phyloP scores from a whole-genome alignment of 306 rosid genomes.

The Ormosia emarginata region DNA sequence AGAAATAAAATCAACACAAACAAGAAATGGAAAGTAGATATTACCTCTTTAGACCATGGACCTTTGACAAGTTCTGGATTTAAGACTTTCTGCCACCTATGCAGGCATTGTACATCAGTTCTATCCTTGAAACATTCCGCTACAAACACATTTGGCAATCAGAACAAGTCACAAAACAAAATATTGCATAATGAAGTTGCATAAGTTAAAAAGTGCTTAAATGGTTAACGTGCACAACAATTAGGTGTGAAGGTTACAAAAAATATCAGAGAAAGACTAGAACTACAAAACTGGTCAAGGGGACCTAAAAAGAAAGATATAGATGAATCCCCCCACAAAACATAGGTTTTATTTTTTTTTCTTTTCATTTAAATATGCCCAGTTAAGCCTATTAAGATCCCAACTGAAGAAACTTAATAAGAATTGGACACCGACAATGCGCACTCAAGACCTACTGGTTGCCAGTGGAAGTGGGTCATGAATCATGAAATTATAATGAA shows the following conservation, averaged over 20 bases:
- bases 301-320: background rate
- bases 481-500: background rate
- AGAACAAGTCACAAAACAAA: slow-evolving; percentile 19
- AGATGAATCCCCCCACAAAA: background rate
- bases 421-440: background rate
- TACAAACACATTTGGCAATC: slow-evolving; percentile 39
- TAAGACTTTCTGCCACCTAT: slow-evolving; percentile 99
- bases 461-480: background rate
- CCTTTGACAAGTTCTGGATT: slow-evolving; percentile 98
- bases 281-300: background rate
- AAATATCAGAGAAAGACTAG: background rate
- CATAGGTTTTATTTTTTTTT: background rate
- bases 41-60: slow-evolving; percentile 99
- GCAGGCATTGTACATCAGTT: slow-evolving; percentile 97
- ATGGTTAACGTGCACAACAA: background rate
- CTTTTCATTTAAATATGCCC: background rate
- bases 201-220: background rate
- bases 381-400: background rate
- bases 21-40: slow-evolving; percentile 2
- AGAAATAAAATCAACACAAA: slow-evolving; percentile 6
- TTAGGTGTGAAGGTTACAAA: background rate
- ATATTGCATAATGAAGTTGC: slow-evolving; percentile 16
- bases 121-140: slow-evolving; percentile 96
- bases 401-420: background rate
- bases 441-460: background rate